Percentiles rank a stretch among this genome's conserved stretches.
These are phyloP conservation scores for Clarireedia homoeocarpa DNA, from an alignment of 2,329 filamentous ascomycete species.

Conservation along the genomic window DNA sequence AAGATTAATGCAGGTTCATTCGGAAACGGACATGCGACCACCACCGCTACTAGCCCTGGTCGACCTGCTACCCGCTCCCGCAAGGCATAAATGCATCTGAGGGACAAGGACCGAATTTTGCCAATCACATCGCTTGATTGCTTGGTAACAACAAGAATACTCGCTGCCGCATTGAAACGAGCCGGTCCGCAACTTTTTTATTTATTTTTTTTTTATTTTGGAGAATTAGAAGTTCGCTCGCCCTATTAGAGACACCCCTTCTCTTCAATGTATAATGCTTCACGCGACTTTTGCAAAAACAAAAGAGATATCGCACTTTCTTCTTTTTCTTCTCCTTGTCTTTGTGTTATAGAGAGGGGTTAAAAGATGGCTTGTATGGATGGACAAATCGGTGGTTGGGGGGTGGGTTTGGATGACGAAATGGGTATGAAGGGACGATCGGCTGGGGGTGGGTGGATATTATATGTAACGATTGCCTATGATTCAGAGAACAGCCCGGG, in stretches of 20 bases:
- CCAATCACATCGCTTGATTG: neutral
- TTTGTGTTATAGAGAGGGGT: neutral
- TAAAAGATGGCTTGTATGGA: no score
- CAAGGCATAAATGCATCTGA: conserved; percentile 25
- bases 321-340: neutral
- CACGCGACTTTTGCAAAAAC: neutral
- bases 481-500: neutral
- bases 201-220: neutral
- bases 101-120: neutral
- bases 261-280: neutral
- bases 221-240: neutral
- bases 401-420: neutral
- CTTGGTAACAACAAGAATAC: neutral
- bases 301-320: no score
- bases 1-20: conserved; percentile 41
- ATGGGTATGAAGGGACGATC: no score
- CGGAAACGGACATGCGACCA: conserved; percentile 40
- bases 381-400: neutral
- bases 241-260: neutral
- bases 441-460: neutral
- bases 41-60: conserved; percentile 23
- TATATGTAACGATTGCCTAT: neutral
- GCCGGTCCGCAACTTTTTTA: neutral
- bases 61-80: conserved; percentile 28
- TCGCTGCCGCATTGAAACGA: neutral